Base-by-base conservation (phyloP, 2,329 filamentous ascomycete species). In the Chaetomium globosum region DNA sequence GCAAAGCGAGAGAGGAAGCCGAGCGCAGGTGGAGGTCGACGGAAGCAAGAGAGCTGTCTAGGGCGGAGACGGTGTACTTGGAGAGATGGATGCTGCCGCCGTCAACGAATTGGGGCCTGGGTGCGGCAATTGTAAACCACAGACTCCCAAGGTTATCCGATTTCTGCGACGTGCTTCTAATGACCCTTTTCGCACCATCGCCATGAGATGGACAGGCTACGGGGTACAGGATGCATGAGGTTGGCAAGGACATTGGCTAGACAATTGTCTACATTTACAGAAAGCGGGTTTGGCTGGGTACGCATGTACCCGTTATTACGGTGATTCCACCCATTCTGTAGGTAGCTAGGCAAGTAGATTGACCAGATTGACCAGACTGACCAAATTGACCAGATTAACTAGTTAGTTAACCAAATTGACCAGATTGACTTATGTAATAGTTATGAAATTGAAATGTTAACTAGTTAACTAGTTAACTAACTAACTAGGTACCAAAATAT, bases 21-120 rank as follows among this genome's bases (percentile, higher is more conserved):
- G 90, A 93, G 79, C 81, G 81, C 53, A 84, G 85, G 72, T 94
- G 90, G 90, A 83, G 84, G 63, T 83, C 85, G 70, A 83, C 83
- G 57, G 89, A 93, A 77, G 84, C 83, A 49, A 77, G 82, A 26
- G 83, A 83, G 64, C 76, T 88, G 21, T 83, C 82, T 23, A 80
- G 79, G 9, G 80, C 80, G 1, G 85, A 88, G 71, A 82, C 81
- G 71, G 81, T 80, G 1, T 85, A 86, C 67, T 79, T 88, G 59
- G 82, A 87, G 72, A 86, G 82, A 31, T 84, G 83, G 2, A 10
- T 16, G 19, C 8, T 68, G 36, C 43, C 64, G 21, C 63, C 64
- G 62, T 55, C 59, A 19, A 16, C 59, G 51, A 13, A 21, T 13
- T 30, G 55, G 33, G 52, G 31, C 13, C 23, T 81, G 28, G 76